Evolutionary conservation across 176 grass and related monocot genomes (phyloP), one percentile per base, ranked within the genome.

Genomic region (Oryza longistaminata): DNA sequence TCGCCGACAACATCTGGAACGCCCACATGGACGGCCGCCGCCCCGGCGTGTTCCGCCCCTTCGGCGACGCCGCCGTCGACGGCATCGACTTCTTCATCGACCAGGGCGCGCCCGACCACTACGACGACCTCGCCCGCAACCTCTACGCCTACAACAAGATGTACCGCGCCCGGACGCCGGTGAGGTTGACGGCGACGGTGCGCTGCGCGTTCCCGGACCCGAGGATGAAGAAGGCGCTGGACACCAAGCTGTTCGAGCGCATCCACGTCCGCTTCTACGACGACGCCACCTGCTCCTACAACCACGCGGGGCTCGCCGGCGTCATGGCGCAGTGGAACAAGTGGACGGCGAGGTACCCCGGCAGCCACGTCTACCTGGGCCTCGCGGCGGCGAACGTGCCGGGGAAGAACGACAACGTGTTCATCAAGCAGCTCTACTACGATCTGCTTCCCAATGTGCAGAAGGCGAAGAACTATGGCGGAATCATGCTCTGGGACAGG

Each of bases 211-310:
- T 13, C 78, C 89, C 89, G 1, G 94, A 93, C 73, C 0, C 16
- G 10, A 76, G 39, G 13, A 43, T 82, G 1, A 75, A 71, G 14
- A 16, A 9, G 25, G 91, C 91, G 31, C 78, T 94, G 0, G 13
- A 29, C 6, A 94, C 89, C 14, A 85, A 79, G 17, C 66, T 88
- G 0, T 97, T 97, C 40, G 82, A 90, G 75, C 92, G 87, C 39
- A 65, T 97, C 39, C 93, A 90, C 87, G 91, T 94, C 1, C 29
- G 91, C 2, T 94, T 97, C 85, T 97, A 90, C 85, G 93, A 88
- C 70, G 81, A 90, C 73, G 65, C 66, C 0, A 33, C 16, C 2
- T 97, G 91, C 81, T 25, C 91, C 12, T 88, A 76, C 40, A 50
- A 25, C 44, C 34, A 19, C 12, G 81, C 3, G 3, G 62, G 62